Base-by-base conservation (phyloP, 2,329 filamentous ascomycete species). In the Xylariaceae sp. region DNA sequence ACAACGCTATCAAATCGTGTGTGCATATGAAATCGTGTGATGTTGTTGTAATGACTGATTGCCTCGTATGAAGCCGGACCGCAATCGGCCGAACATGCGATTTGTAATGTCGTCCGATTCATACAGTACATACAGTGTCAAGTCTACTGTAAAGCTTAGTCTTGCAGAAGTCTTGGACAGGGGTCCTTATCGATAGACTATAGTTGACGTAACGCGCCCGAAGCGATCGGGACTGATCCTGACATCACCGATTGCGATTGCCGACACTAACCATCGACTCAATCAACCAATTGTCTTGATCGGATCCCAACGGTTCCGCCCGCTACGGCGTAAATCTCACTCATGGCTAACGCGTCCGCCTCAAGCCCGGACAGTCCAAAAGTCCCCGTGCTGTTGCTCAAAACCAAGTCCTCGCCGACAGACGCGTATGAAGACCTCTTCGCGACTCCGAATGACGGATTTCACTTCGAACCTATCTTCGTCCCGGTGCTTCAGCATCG, bases 401-500 rank as follows among this genome's bases (percentile, higher is more conserved):
- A 94, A 71, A 92, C 89, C 2, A 86, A 80, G 65, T 92, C 88
- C 0, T 76, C 73, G 0, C 88, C 88, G 0, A 77, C 73, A 44
- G 89, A 94, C 68, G 79, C 80, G 6, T 94, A 94, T 67, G 78
- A 88, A 61, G 83, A 89, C 47, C 75, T 84, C 44, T 87, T 91
- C 66, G 73, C 75, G 42, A 67, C 67, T 39, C 66, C 73, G 47
- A 68, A 74, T 32, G 56, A 69, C 46, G 73, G 71, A 50, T 66
- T 67, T 51, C 54, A 65, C 9, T 89, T 87, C 66, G 74, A 78
- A 7, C 86, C 89, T 2, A 69, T 75, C 8, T 94, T 92, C 62
- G 81, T 94, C 1, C 89, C 89, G 0, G 88, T 94, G 0, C 74
- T 94, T 12, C 83, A 87, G 63, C 89, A 94, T 67, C 76, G 73